Evolutionary conservation across 805 yeast genomes (phyloP).

Genomic region (Jamesozyma gamospora): DNA sequence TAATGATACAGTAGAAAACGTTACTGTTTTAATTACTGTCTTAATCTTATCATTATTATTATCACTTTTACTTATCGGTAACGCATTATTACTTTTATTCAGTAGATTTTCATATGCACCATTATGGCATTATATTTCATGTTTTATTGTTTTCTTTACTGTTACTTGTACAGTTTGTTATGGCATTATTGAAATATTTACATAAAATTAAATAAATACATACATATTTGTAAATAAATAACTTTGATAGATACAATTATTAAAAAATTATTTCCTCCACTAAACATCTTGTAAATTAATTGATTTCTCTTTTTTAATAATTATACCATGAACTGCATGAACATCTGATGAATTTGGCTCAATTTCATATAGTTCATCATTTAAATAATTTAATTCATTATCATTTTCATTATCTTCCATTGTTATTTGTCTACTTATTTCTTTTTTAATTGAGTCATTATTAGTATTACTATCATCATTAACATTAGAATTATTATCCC

Average conservation of each 20-base stretch:
- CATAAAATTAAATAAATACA: background rate
- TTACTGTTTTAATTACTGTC: slow-evolving; percentile 10
- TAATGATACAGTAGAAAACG: slow-evolving; percentile 13
- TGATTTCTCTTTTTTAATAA: background rate
- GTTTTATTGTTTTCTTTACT: slow-evolving; percentile 18
- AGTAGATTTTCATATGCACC: slow-evolving; percentile 26
- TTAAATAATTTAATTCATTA: background rate
- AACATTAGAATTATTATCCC: background rate
- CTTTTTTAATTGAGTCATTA: background rate
- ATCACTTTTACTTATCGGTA: slow-evolving; percentile 18
- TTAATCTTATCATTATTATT: slow-evolving; percentile 17
- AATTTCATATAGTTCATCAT: background rate
- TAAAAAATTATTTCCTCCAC: background rate
- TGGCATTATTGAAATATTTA: slow-evolving; percentile 22
- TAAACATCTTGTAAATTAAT: background rate
- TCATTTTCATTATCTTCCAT: background rate
- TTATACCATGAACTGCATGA: slow-evolving; percentile 8
- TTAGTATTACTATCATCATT: background rate
- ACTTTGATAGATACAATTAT: too few species aligned
- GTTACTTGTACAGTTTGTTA: slow-evolving; percentile 25
- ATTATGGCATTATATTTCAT: slow-evolving; percentile 25
- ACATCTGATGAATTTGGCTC: slow-evolving; percentile 1
- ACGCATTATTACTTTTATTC: slow-evolving; percentile 20
- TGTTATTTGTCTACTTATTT: background rate
- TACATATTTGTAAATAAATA: background rate